Base-by-base conservation (phyloP, 73 alveolate genomes). In the Paramecium bursaria region DNA sequence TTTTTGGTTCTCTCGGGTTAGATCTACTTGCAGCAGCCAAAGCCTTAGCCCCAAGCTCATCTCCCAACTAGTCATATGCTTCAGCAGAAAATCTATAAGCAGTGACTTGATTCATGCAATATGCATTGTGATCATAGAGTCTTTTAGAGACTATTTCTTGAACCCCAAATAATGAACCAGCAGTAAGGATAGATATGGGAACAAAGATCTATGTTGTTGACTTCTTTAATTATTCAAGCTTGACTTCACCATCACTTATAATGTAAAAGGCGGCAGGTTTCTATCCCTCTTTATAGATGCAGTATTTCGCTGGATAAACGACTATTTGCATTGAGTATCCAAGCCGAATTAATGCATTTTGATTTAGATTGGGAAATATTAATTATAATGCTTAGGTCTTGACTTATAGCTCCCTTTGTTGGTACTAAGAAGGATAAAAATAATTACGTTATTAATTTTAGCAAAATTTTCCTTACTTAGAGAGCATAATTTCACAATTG, bases 221-320 rank as follows among this genome's bases (percentile, higher is more conserved):
- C 22, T 42, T 67, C n/a, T 14, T 31, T 3, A 67, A 21, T 14
- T 67, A 67, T 35, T 67, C 82, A 7, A 67, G 17, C 44, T 42
- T 67, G 6, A 67, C 82, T 67, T 67, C 82, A 15, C 82, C 82
- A 21, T 67, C 82, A 3, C 60, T 39, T 11, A 67, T 23, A 14
- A 67, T 67, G 13, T 67, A 67, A 47, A 67, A 67, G 22, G 60
- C 82, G 35, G 82, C 17, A 35, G 82, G 57, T 10, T 9, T 33
- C 22, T 67, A 29, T 7, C 82, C 82, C 21, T 67, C 2, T 19
- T 27, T 67, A 17, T 19, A 67, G 15, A 67, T 67, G 23, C 55
- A 67, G 44, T 67, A 57, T 5, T 67, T 67, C 44, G 19, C 44
- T 0, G 82, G 82, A 11, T 11, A 67, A 11, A 42, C 22, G 22